Evolutionary conservation across 345 rosid species (phyloP), one percentile per base, ranked within the genome.

Genomic region (Brassica incana): DNA sequence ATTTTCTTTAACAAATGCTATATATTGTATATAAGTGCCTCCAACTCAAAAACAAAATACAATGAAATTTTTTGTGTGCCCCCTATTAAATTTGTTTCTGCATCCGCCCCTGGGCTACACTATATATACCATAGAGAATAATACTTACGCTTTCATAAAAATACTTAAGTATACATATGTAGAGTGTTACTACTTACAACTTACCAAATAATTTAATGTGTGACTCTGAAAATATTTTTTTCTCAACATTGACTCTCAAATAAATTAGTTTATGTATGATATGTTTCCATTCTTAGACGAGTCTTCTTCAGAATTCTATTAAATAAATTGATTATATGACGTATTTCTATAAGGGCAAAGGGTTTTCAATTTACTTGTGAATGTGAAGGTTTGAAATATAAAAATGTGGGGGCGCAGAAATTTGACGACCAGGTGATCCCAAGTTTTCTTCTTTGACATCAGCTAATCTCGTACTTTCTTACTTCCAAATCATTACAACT

Each of bases 401-500:
- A 30, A 63, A 16, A 40, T 33, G 56, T 45, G 69, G 69, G 75
- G 36, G 30, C 52, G 29, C 8, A 3, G 1, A 8, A 69, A 59
- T 43, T 60, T 54, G 56, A 77, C n/a, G 6, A 64, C 52, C 40
- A 14, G 20, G 56, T 50, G 20, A 61, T 61, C 45, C 38, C 12
- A n/a, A 60, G 32, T 60, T 62, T 70, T 50, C 70, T 70, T 77
- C 35, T 64, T 69, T 20, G 25, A 52, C 33, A 6, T 78, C 59
- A 23, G 43, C 36, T 65, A 65, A 71, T 52, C 59, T 64, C 76
- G 38, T 40, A 12, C 65, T 71, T 78, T 71, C 61, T 27, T 65
- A 38, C 27, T 78, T 64, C 18, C 36, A 78, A 54, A 78, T 78
- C 77, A 78, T 78, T 65, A 58, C 72, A 78, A 72, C 72, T 58